Evolutionary conservation across 495 filamentous ascomycete species (phyloP).

Genomic region (Neurospora cerealis): DNA sequence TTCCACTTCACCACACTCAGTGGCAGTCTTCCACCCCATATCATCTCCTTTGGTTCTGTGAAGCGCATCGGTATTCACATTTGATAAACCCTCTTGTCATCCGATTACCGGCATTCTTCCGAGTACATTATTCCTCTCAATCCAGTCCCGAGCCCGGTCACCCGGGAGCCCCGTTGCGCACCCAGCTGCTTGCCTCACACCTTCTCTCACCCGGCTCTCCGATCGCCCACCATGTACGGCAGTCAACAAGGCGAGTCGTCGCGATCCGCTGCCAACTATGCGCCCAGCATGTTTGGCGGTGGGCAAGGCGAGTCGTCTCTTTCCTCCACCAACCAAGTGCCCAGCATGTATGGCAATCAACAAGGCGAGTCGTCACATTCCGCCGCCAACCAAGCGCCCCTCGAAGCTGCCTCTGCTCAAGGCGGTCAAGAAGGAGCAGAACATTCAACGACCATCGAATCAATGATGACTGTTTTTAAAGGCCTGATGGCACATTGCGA

Average conservation of each 20-base stretch:
- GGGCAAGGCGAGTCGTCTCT: not conserved
- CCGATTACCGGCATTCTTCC: not conserved
- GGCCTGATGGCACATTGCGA: not conserved
- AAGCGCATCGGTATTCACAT: not conserved
- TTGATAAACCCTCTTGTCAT: not conserved
- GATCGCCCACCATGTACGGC: not conserved
- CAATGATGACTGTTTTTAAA: not conserved
- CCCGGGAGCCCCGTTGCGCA: not conserved
- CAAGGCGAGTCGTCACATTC: not conserved
- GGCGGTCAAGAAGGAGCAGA: not conserved
- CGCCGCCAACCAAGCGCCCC: not conserved
- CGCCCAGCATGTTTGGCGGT: accelerated
- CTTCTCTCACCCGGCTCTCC: not conserved
- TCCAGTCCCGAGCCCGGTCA: not conserved
- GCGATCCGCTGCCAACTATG: too few relatives aligned
- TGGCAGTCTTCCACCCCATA: not conserved
- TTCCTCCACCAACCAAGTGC: not conserved
- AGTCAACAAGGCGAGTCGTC: not conserved
- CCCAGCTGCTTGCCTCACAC: not conserved
- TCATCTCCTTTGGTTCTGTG: not conserved
- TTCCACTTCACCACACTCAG: not conserved
- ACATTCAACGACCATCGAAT: not conserved
- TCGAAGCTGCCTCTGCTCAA: not conserved
- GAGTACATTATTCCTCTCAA: not conserved
- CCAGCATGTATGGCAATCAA: not conserved